phyloP scores from a whole-genome alignment of 1,139 yeast genomes.

The Geotrichum aggregatum region DNA sequence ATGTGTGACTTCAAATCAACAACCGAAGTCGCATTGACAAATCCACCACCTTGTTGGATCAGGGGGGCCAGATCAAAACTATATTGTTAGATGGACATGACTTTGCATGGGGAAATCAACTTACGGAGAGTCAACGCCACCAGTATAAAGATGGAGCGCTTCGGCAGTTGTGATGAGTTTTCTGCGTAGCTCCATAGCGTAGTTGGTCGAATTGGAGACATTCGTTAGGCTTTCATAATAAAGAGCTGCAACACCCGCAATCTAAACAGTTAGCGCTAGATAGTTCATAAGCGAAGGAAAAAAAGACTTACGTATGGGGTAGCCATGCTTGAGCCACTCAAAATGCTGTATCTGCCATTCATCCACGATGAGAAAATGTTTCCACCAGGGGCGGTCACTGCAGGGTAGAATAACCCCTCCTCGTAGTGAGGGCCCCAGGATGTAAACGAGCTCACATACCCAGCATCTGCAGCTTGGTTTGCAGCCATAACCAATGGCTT shows the following conservation, averaged over 20 bases:
- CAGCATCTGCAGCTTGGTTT: constrained; percentile 3
- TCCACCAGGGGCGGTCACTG: constrained; percentile 29
- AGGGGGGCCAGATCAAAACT: constrained; percentile 23
- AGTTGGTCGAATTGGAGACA: constrained; percentile 1
- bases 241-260: constrained; percentile 20
- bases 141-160: constrained; percentile 7
- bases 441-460: constrained; percentile 22
- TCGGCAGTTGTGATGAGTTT: constrained; percentile 16
- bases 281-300: background rate
- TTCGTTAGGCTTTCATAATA: constrained; percentile 12
- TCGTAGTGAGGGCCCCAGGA: constrained; percentile 28
- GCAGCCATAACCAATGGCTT: constrained; percentile 1
- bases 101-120: background rate
- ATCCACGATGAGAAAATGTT: constrained; percentile 23
- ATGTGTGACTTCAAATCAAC: constrained; percentile 38
- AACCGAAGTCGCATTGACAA: constrained; percentile 39
- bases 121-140: constrained; percentile 13
- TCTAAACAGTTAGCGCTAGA: constrained; percentile 12
- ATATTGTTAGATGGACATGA: constrained; percentile 13
- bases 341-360: constrained; percentile 18
- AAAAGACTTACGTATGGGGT: constrained; percentile 23
- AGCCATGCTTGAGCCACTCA: constrained; percentile 28
- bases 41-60: constrained; percentile 30
- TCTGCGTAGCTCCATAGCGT: constrained; percentile 14
- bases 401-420: constrained; percentile 26